Evolutionary conservation across 1,284 basidiomycete genomes (phyloP).

Genomic region (Peniophora sp.): DNA sequence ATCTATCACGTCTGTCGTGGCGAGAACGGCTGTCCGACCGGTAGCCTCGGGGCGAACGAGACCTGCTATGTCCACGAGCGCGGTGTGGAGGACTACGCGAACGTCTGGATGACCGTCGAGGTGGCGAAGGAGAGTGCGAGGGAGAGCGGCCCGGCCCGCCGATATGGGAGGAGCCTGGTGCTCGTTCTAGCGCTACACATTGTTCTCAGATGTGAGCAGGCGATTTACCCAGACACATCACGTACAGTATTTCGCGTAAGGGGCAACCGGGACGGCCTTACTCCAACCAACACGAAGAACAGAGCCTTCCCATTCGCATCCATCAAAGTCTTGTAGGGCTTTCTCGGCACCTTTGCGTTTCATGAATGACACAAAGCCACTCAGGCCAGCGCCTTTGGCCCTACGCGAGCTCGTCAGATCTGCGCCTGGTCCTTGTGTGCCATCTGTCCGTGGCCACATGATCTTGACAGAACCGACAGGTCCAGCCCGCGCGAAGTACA

Average conservation of each 20-base stretch:
- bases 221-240: slow-evolving; percentile 4
- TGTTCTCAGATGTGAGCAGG: not conserved
- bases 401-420: slow-evolving; percentile 68
- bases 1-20: slow-evolving; percentile 23
- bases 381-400: slow-evolving; percentile 65
- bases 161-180: slow-evolving; percentile 1
- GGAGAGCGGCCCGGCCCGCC: slow-evolving; percentile 26
- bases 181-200: not conserved
- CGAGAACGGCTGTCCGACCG: slow-evolving; percentile 10
- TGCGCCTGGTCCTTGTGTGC: slow-evolving; percentile 54
- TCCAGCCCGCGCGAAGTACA: slow-evolving; percentile 73
- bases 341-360: slow-evolving; percentile 82
- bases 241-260: slow-evolving; percentile 76
- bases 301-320: slow-evolving; percentile 86
- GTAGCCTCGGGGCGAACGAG: slow-evolving; percentile 2
- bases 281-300: slow-evolving; percentile 89
- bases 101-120: slow-evolving; percentile 7
- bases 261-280: slow-evolving; percentile 84
- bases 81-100: slow-evolving; percentile 11
- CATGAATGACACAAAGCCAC: slow-evolving; percentile 96
- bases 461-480: slow-evolving; percentile 62
- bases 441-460: slow-evolving; percentile 86
- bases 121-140: slow-evolving; percentile 28
- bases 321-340: slow-evolving; percentile 83
- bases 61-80: slow-evolving; percentile 22